These are phyloP conservation scores for Erucastrum elatum DNA, from an alignment of 345 rosid species.

Conservation along the genomic window DNA sequence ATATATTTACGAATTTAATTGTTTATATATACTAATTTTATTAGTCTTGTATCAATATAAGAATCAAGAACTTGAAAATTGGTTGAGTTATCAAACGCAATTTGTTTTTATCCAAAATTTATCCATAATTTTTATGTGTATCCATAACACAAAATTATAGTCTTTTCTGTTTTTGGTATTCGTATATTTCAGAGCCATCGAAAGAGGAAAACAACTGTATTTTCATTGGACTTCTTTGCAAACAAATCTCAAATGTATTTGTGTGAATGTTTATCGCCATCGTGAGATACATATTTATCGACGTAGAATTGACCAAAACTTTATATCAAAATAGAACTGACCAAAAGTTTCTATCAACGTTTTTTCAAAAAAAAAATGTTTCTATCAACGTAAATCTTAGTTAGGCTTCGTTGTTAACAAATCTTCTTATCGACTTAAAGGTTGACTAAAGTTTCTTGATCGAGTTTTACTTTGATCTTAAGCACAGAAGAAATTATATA, in stretches of 20 bases:
- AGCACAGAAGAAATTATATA: neutral
- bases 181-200: slow-evolving; percentile 20
- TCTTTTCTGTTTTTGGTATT: neutral
- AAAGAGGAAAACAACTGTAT: slow-evolving; percentile 1
- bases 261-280: neutral
- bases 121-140: slow-evolving; percentile 1
- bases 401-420: neutral
- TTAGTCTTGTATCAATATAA: neutral
- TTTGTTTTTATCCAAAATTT: neutral
- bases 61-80: neutral
- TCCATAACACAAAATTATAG: neutral
- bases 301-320: slow-evolving; percentile 6
- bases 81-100: neutral
- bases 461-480: neutral
- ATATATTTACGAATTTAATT: neutral
- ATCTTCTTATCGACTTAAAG: neutral
- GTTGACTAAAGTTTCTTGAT: slow-evolving; percentile 6
- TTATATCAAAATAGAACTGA: neutral
- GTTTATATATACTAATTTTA: neutral
- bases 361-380: neutral
- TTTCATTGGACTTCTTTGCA: neutral
- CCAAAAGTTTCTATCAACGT: neutral
- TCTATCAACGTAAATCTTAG: neutral
- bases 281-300: neutral
- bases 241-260: neutral